Evolutionary conservation across 1,139 yeast species (phyloP).

Genomic region (Geotrichum phurueaensis): DNA sequence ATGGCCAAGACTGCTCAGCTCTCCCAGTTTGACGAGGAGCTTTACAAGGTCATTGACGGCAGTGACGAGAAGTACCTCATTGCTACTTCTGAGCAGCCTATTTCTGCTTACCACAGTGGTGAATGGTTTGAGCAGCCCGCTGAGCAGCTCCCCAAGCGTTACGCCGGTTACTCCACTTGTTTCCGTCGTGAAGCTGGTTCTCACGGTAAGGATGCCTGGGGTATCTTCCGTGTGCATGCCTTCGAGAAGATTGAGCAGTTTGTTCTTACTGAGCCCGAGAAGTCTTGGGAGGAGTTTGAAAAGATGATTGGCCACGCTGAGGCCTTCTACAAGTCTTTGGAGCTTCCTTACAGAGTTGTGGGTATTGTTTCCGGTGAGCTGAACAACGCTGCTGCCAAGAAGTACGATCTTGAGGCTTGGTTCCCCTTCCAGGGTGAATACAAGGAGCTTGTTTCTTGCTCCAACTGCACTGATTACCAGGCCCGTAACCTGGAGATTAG

Average conservation of each 20-base stretch:
- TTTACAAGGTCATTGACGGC: slow-evolving; percentile 94
- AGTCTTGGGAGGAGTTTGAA: slow-evolving; percentile 96
- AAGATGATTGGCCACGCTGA: slow-evolving; percentile 88
- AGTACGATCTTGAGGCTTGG: slow-evolving; percentile 99
- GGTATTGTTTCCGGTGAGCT: slow-evolving; percentile 98
- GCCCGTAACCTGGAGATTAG: slow-evolving; percentile 96
- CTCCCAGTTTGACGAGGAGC: slow-evolving; percentile 95
- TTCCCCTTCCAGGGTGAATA: slow-evolving; percentile 99
- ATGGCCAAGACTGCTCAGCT: slow-evolving; percentile 99
- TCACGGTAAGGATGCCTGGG: slow-evolving; percentile 99
- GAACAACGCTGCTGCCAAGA: slow-evolving; percentile 98
- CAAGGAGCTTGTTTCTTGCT: slow-evolving; percentile 96
- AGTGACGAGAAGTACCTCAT: slow-evolving; percentile 94
- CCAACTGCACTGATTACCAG: slow-evolving; percentile 98
- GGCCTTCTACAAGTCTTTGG: slow-evolving; percentile 87
- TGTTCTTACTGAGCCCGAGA: slow-evolving; percentile 92
- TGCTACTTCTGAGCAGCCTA: slow-evolving; percentile 99
- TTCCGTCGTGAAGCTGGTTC: slow-evolving; percentile 99
- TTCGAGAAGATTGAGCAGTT: slow-evolving; percentile 96
- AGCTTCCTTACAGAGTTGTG: slow-evolving; percentile 93
- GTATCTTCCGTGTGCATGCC: slow-evolving; percentile 97
- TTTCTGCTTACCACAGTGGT: slow-evolving; percentile 93
- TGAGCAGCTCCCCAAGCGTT: slow-evolving; percentile 88
- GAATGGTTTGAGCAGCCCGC: slow-evolving; percentile 99
- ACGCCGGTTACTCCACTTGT: slow-evolving; percentile 97